These are phyloP conservation scores for Ashbya aceris DNA, from an alignment of 1,139 yeast species.

Conservation along the genomic window DNA sequence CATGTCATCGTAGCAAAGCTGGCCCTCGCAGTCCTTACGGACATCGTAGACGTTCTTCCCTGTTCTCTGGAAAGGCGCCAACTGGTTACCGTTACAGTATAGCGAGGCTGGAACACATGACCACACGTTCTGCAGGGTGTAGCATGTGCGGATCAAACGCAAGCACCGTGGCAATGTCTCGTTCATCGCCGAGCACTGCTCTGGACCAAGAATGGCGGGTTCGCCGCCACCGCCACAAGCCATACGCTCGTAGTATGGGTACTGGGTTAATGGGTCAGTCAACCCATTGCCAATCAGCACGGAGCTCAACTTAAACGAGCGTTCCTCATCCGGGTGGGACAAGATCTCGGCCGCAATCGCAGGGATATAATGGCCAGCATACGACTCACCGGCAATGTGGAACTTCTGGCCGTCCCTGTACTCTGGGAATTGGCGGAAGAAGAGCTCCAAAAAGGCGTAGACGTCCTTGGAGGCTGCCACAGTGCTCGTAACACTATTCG, in stretches of 20 bases:
- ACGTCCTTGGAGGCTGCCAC: slow-evolving; percentile 91
- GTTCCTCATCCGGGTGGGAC: slow-evolving; percentile 54
- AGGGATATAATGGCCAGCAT: slow-evolving; percentile 97
- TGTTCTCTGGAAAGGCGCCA: slow-evolving; percentile 82
- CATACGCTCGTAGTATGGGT: slow-evolving; percentile 88
- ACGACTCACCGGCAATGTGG: slow-evolving; percentile 98
- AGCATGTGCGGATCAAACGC: slow-evolving; percentile 71
- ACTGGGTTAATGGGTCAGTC: slow-evolving; percentile 86
- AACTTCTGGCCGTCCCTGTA: slow-evolving; percentile 50
- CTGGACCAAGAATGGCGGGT: slow-evolving; percentile 59
- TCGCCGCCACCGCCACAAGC: slow-evolving; percentile 95
- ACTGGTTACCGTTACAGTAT: slow-evolving; percentile 80
- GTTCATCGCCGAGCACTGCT: slow-evolving; percentile 71
- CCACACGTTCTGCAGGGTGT: slow-evolving; percentile 68
- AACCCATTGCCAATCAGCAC: slow-evolving; percentile 93
- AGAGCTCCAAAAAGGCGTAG: slow-evolving; percentile 80
- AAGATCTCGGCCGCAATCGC: slow-evolving; percentile 83
- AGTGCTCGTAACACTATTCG: slow-evolving; percentile 54
- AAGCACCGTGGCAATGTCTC: slow-evolving; percentile 73
- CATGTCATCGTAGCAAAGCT: slow-evolving; percentile 70
- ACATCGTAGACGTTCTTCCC: slow-evolving; percentile 93
- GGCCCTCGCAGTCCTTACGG: slow-evolving; percentile 76
- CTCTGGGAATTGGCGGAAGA: slow-evolving; percentile 86
- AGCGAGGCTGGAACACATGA: slow-evolving; percentile 89
- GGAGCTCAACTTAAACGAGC: slow-evolving; percentile 76